Evolutionary conservation across 495 filamentous ascomycete species (phyloP), one percentile per base, ranked within the genome.

Genomic region (Daldinia decipiens): DNA sequence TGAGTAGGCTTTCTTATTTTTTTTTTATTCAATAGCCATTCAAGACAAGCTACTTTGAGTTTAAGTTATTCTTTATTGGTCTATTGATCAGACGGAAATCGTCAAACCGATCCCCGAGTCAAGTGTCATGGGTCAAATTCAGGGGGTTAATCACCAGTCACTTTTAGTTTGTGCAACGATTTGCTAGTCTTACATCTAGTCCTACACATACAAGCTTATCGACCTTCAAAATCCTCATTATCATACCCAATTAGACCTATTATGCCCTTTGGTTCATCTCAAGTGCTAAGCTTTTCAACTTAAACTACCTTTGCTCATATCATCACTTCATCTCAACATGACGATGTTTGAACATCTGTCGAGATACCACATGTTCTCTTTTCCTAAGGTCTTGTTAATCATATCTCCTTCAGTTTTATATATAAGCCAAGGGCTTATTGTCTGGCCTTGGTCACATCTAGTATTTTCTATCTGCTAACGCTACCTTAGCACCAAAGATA

Each of bases 1-100:
- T 75, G 47, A 66, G 63, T 71, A 62, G 4, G 12, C 6, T 15
- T 63, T 60, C 19, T n/a, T 21, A 39, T 9, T 26, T 36, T 59
- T 47, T 27, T 8, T 32, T 32, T 32, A 29, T 17, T 62, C 45
- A 54, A 24, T 60, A 40, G 19, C 21, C 3, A 5, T 51, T 15
- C 17, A 39, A 4, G 31, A n/a, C 40, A 45, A 19, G 17, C 11
- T 45, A 21, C 40, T 45, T 47, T 36, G 13, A 34, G 32, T 34
- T 47, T 9, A 47, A 12, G 7, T 21, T 47, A 24, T 2, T 47
- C 6, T 47, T 47, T 4, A 11, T 4, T 52, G 43, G 24, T 31
- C 39, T 9, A 65, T 59, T 65, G 36, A 13, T 21, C 53, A 21
- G 24, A 47, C 43, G 43, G 19, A 47, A 47, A 13, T 47, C 43